These are phyloP conservation scores for Dioscorea alata DNA, from an alignment of 106 monocot species.

Conservation along the genomic window DNA sequence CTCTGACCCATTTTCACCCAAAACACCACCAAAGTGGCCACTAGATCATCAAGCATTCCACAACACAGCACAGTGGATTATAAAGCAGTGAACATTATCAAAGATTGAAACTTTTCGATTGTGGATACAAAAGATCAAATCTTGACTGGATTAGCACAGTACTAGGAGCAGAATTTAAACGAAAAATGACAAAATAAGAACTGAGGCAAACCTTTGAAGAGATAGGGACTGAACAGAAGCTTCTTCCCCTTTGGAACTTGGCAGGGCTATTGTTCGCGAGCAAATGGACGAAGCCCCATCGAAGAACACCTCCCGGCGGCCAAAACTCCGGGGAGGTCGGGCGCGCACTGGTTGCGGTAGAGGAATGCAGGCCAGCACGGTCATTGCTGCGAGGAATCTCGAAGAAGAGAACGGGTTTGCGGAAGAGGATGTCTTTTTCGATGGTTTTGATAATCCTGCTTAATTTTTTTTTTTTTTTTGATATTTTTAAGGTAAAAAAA, in stretches of 20 bases:
- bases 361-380: constrained; percentile 25
- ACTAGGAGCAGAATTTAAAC: neutral
- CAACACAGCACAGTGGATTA: constrained; percentile 1
- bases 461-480: too few relatives aligned
- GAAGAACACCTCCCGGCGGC: constrained; percentile 34
- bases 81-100: neutral
- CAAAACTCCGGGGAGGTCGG: constrained; percentile 19
- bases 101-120: neutral
- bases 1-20: constrained; percentile 19
- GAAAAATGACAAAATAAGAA: neutral
- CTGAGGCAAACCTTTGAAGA: neutral
- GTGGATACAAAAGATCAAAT: neutral
- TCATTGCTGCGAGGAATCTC: constrained; percentile 10
- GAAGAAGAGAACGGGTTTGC: too few relatives aligned
- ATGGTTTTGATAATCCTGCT: too few relatives aligned
- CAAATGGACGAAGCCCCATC: constrained; percentile 30
- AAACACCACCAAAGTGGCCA: constrained; percentile 6
- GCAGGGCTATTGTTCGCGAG: neutral
- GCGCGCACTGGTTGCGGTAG: neutral
- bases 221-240: neutral
- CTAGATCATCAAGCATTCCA: constrained; percentile 17
- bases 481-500: too few relatives aligned
- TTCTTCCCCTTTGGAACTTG: neutral
- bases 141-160: too few relatives aligned
- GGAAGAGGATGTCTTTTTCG: too few relatives aligned